Base-by-base conservation (phyloP, 2,329 filamentous ascomycete genomes). In the Grosmannia clavigera region DNA sequence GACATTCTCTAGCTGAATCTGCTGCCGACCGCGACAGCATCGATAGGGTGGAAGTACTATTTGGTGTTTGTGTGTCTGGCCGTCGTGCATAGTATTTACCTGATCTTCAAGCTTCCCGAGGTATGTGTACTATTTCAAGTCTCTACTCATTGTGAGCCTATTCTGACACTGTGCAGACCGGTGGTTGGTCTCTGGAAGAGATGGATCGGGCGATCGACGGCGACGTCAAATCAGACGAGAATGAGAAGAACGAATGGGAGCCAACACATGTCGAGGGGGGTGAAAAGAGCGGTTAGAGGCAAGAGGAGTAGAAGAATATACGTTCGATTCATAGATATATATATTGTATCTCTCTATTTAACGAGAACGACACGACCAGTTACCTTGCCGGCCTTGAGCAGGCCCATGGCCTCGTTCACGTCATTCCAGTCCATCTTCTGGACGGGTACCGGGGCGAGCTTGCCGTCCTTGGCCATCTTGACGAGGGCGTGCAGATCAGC, bases 361-460 rank as follows among this genome's bases (percentile, higher is more conserved):
- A 62, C 55, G 1, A 62, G 55, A 2, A 62, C 56, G 5, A 62
- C 25, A 1, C 61, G 58, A 2, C 61, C 61, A 1, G 33, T 38
- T 4, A 62, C 61, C 40, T 60, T 62, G 11, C 58, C 58, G 14
- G 50, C 43, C n/a, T 40, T 40, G 11, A 62, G 52, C 11, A 60
- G 56, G 10, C 50, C 46, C 61, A 62, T 62, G 25, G 55, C 61
- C 7, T 60, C 58, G 55, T 60, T 60, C 38, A 60, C 61, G 5
- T 16, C 7, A 46, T 62, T 46, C 58, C 61, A 60, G 11, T 52
- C 51, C 61, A 62, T 56, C 31, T 46, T 60, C 27, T 60, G 51
- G 10, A 62, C 48, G 5, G 61, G 61, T 4, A 60, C 51, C 1
- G 61, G 51, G 12, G 12, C 19, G 2, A 62, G 52, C 14, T 60